Conservation (phyloP, 345 rosid genomes). For the Eutrema yunnanense region DNA sequence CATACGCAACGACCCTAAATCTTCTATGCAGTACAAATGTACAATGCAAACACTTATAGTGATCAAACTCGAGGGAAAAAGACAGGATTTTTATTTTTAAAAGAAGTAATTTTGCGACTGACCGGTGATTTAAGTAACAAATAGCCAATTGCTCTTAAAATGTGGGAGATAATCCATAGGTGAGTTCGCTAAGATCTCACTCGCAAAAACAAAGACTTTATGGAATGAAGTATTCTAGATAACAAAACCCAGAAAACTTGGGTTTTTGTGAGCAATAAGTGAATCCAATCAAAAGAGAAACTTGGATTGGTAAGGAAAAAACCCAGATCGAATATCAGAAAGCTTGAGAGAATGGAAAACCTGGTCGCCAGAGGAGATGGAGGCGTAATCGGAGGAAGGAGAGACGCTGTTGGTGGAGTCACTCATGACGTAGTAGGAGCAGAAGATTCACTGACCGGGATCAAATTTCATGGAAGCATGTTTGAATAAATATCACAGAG, state of each 20-base stretch:
- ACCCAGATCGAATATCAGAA: background rate
- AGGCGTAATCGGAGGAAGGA: conserved; percentile 50
- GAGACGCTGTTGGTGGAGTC: conserved; percentile 61
- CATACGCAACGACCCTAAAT: background rate
- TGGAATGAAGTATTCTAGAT: background rate
- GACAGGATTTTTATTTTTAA: background rate
- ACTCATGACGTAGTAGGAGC: conserved; percentile 43
- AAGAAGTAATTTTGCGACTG: background rate
- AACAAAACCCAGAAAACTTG: conserved; percentile 14
- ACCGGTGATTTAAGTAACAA: conserved; percentile 3
- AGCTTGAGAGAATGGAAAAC: conserved; percentile 26
- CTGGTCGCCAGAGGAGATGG: conserved; percentile 61
- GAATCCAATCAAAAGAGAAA: background rate
- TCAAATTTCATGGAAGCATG: conserved; percentile 25
- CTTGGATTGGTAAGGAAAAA: background rate
- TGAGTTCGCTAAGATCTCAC: conserved; percentile 10
- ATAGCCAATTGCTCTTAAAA: background rate
- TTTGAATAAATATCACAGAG: conserved; percentile 7
- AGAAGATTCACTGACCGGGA: conserved; percentile 12
- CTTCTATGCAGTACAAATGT: background rate
- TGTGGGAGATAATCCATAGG: conserved; percentile 3
- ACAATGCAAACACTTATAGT: conserved; percentile 1
- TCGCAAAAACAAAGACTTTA: background rate
- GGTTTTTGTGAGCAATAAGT: background rate
- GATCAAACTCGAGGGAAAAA: conserved; percentile 3